A percentile compares a stretch with the other conserved stretches of the same genome.
phyloP scores from a whole-genome alignment of 2,329 filamentous ascomycete genomes.

The Pezicula neosporulosa region DNA sequence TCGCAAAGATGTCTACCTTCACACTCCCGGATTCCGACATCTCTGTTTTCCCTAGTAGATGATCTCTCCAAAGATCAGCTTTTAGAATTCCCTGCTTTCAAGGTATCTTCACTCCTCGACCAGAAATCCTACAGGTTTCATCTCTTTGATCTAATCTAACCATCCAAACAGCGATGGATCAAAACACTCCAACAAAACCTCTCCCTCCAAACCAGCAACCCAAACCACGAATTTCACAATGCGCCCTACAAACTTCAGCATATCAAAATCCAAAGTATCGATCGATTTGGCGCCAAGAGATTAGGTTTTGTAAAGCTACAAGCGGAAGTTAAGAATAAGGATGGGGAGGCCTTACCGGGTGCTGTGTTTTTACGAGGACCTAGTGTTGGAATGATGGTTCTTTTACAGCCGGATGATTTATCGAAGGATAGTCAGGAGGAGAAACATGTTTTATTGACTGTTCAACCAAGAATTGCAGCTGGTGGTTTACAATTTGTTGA shows the following conservation, averaged over 20 bases:
- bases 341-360: slow-evolving; percentile 48
- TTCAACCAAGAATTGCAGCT: slow-evolving; percentile 54
- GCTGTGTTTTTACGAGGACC: slow-evolving; percentile 55
- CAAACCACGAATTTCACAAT: slow-evolving; percentile 41
- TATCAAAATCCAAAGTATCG: slow-evolving; percentile 50
- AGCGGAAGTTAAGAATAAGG: slow-evolving; percentile 43
- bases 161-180: slow-evolving; percentile 19
- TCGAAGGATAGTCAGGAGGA: slow-evolving; percentile 34
- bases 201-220: slow-evolving; percentile 34
- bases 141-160: neutral
- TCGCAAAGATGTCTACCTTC: slow-evolving; percentile 36
- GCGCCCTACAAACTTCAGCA: slow-evolving; percentile 49
- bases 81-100: slow-evolving; percentile 46
- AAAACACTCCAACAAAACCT: slow-evolving; percentile 17
- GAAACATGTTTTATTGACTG: slow-evolving; percentile 54
- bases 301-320: slow-evolving; percentile 57
- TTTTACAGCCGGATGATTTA: slow-evolving; percentile 43
- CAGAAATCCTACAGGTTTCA: neutral
- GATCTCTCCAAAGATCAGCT: slow-evolving; percentile 43
- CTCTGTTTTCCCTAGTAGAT: slow-evolving; percentile 39
- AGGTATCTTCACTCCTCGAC: slow-evolving; percentile 29
- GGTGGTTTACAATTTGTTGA: slow-evolving; percentile 53
- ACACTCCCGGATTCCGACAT: slow-evolving; percentile 34
- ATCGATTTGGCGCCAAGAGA: slow-evolving; percentile 40
- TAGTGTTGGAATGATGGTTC: slow-evolving; percentile 55